These are phyloP conservation scores for Colletotrichum tropicale DNA, from an alignment of 2,329 filamentous ascomycete genomes.

Conservation along the genomic window DNA sequence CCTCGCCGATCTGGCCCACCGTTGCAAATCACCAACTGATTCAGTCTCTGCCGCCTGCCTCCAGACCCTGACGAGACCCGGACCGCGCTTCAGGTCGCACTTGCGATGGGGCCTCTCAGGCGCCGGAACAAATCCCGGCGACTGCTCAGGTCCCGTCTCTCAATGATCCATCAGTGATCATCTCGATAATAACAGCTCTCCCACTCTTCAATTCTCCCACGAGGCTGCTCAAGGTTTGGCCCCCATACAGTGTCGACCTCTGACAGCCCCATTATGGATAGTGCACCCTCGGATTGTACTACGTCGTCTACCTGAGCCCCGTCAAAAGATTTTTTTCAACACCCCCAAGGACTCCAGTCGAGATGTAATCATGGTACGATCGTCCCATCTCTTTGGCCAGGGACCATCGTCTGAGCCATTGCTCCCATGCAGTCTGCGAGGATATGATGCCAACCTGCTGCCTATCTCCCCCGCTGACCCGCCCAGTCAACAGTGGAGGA, in stretches of 20 bases:
- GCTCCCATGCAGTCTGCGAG: not conserved
- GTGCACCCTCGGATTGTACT: not conserved
- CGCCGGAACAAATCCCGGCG: slow-evolving; percentile 8
- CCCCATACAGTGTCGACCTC: not conserved
- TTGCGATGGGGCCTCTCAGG: not conserved
- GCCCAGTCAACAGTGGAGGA: not conserved
- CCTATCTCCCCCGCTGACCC: not conserved
- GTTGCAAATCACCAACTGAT: slow-evolving; percentile 9
- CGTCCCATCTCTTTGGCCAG: not conserved
- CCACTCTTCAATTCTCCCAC: not conserved
- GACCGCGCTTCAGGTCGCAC: not conserved
- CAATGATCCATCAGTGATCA: not conserved
- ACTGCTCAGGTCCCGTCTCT: not conserved
- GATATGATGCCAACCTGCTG: not conserved
- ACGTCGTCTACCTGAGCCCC: not conserved
- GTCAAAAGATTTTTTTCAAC: not conserved
- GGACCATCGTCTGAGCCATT: not conserved
- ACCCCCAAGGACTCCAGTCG: not conserved
- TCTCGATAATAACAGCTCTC: not conserved
- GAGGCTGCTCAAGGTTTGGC: not conserved
- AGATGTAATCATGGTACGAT: slow-evolving; percentile 10
- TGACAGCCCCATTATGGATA: not conserved
- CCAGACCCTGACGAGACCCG: not conserved
- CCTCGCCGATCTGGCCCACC: slow-evolving; percentile 8
- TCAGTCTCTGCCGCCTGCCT: not conserved